Percentiles rank a stretch among this genome's conserved stretches.
Conservation (phyloP, 768 basidiomycete genomes). For the Roridomyces roridus region DNA sequence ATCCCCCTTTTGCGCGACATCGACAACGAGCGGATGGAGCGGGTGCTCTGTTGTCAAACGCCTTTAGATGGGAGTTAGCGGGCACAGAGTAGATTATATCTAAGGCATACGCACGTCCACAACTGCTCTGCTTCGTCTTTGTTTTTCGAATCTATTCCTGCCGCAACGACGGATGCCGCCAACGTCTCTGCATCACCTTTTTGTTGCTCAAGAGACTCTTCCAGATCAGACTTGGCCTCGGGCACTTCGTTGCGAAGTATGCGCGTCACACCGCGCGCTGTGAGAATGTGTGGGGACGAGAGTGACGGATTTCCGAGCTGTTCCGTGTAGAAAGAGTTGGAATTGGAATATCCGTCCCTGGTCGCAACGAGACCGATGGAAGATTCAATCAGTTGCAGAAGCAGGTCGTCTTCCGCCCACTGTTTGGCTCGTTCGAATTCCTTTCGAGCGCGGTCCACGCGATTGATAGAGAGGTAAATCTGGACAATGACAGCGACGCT, state of each 20-base stretch:
- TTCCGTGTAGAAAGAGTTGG: slow-evolving; percentile 77
- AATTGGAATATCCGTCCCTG: slow-evolving; percentile 66
- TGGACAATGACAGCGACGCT: slow-evolving; percentile 87
- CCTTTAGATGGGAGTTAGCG: slow-evolving; percentile 1
- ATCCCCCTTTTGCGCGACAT: slow-evolving; percentile 63
- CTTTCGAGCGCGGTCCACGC: slow-evolving; percentile 85
- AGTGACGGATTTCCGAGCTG: slow-evolving; percentile 83
- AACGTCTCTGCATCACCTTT: slow-evolving; percentile 68
- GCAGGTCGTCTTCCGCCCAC: slow-evolving; percentile 88
- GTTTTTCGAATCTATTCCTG: slow-evolving; percentile 63
- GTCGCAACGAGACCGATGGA: slow-evolving; percentile 78
- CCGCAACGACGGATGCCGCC: slow-evolving; percentile 70
- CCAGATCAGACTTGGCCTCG: slow-evolving; percentile 81
- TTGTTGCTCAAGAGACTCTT: slow-evolving; percentile 71
- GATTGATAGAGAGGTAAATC: slow-evolving; percentile 89
- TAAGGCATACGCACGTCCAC: slow-evolving; percentile 63
- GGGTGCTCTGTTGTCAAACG: slow-evolving; percentile 59
- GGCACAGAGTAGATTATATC: slow-evolving; percentile 17
- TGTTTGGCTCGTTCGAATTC: slow-evolving; percentile 84
- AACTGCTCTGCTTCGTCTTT: slow-evolving; percentile 67
- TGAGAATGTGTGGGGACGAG: slow-evolving; percentile 74
- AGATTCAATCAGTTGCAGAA: slow-evolving; percentile 90
- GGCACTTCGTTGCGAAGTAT: slow-evolving; percentile 77
- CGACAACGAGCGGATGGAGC: slow-evolving; percentile 70
- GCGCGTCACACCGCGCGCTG: slow-evolving; percentile 80